A percentile compares a stretch with the other conserved stretches of the same genome.
These are phyloP conservation scores for Trichocladium uniseriatum DNA, from an alignment of 495 filamentous ascomycete genomes.

Conservation along the genomic window DNA sequence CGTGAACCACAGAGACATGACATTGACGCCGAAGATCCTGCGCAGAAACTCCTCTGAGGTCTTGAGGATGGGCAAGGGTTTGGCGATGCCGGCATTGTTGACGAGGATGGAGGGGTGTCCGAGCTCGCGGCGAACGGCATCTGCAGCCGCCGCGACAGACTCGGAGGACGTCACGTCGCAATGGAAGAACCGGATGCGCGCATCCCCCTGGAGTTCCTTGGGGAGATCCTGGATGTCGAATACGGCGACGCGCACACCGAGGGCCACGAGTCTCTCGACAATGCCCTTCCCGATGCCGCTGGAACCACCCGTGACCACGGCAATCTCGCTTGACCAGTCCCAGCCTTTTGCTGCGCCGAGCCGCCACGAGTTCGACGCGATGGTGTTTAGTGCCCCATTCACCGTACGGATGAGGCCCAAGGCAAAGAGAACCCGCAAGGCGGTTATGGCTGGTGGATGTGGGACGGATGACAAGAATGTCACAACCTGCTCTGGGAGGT, in stretches of 20 bases:
- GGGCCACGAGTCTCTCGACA: conserved; percentile 46
- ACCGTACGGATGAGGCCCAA: conserved; percentile 35
- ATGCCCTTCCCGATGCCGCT: conserved; percentile 53
- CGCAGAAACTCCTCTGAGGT: conserved; percentile 42
- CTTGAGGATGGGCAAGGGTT: conserved; percentile 47
- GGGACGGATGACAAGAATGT: not conserved
- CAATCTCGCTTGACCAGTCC: conserved; percentile 57
- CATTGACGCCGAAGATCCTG: conserved; percentile 59
- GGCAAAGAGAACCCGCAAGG: conserved; percentile 32
- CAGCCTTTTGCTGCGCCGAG: conserved; percentile 1
- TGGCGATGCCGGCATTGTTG: conserved; percentile 59
- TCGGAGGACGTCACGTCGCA: conserved; percentile 49
- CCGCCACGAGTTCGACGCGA: conserved; percentile 31
- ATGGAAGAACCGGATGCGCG: conserved; percentile 46
- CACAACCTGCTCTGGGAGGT: not conserved
- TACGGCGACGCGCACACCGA: conserved; percentile 50
- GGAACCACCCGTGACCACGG: conserved; percentile 58
- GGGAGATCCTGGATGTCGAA: conserved; percentile 52
- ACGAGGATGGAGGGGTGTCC: conserved; percentile 58
- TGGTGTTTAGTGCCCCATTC: conserved; percentile 39
- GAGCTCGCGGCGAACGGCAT: conserved; percentile 40
- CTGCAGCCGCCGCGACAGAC: conserved; percentile 36
- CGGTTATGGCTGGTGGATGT: not conserved
- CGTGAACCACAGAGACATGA: conserved; percentile 54
- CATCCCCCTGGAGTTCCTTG: conserved; percentile 27